A percentile compares a stretch with the other conserved stretches of the same genome.
These are phyloP conservation scores for Pouteria campechiana DNA, from an alignment of 179 eudicot species.

Conservation along the genomic window DNA sequence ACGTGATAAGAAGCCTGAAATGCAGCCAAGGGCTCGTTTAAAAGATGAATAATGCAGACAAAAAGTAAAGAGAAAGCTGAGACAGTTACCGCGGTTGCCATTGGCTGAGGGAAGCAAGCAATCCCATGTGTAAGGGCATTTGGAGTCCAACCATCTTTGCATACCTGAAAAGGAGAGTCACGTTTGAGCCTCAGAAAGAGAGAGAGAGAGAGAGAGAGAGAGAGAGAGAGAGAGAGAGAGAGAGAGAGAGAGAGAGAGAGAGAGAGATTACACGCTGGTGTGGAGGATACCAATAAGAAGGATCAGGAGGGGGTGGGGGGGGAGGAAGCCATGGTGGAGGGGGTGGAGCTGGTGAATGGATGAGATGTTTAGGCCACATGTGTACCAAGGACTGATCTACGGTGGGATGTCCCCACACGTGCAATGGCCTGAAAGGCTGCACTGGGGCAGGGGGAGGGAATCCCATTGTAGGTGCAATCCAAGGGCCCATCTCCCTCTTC, in stretches of 20 bases:
- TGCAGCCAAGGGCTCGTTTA: too few species aligned
- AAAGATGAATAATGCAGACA: too few species aligned
- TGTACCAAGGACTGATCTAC: slow-evolving; percentile 45
- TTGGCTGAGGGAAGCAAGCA: slow-evolving; percentile 42
- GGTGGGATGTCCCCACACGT: slow-evolving; percentile 96
- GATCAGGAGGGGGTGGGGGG: slow-evolving; percentile 25
- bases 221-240: background rate
- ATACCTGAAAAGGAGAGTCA: too few species aligned
- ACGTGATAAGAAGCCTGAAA: too few species aligned
- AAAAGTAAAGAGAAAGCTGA: slow-evolving; percentile 7
- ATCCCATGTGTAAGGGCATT: slow-evolving; percentile 23
- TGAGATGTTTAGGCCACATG: slow-evolving; percentile 60
- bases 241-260: background rate
- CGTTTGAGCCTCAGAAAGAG: too few species aligned
- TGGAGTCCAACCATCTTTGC: slow-evolving; percentile 30
- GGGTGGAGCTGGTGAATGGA: slow-evolving; percentile 23
- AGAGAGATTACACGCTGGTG: slow-evolving; percentile 44
- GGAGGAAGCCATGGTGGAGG: slow-evolving; percentile 23
- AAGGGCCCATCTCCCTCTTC: slow-evolving; percentile 33
- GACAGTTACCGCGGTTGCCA: slow-evolving; percentile 27
- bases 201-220: too few species aligned
- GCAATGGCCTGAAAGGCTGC: slow-evolving; percentile 71
- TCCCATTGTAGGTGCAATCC: slow-evolving; percentile 75
- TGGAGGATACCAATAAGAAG: slow-evolving; percentile 52
- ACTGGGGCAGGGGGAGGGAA: slow-evolving; percentile 50